phyloP scores from a whole-genome alignment of 225 moss, liverwort and hornwort genomes.

The Pseudoscleropodium purum region DNA sequence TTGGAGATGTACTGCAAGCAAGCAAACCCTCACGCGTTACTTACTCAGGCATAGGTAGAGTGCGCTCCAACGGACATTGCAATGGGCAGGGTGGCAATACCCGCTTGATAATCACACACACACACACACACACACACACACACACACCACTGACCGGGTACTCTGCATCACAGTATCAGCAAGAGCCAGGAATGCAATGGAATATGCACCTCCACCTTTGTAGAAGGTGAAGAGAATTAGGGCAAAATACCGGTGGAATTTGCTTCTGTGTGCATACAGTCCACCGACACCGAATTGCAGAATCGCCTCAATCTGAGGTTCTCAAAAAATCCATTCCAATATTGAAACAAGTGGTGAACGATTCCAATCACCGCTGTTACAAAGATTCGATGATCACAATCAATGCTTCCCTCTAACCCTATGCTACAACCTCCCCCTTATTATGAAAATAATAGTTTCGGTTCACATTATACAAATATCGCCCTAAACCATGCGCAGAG shows the following conservation, averaged over 20 bases:
- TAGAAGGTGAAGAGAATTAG: not conserved
- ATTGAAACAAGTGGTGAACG: not conserved
- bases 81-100: not conserved
- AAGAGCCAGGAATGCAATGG: not conserved
- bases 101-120: not conserved
- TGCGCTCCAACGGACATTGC: not conserved
- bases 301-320: slow-evolving; percentile 4
- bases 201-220: not conserved
- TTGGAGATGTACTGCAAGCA: not conserved
- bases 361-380: not conserved
- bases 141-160: too few relatives aligned
- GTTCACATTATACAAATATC: slow-evolving; percentile 6
- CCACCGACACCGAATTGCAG: not conserved
- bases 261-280: not conserved
- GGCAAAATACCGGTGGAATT: not conserved
- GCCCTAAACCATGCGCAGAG: not conserved
- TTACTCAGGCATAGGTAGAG: not conserved
- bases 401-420: not conserved
- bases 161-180: not conserved
- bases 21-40: not conserved
- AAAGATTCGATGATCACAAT: not conserved
- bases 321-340: not conserved
- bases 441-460: not conserved
- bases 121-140: too few relatives aligned
- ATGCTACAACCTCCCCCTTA: not conserved